Percentiles rank a stretch among this genome's conserved stretches.
Conservation (phyloP, 176 grass and related monocot species). For the Bromus sterilis region DNA sequence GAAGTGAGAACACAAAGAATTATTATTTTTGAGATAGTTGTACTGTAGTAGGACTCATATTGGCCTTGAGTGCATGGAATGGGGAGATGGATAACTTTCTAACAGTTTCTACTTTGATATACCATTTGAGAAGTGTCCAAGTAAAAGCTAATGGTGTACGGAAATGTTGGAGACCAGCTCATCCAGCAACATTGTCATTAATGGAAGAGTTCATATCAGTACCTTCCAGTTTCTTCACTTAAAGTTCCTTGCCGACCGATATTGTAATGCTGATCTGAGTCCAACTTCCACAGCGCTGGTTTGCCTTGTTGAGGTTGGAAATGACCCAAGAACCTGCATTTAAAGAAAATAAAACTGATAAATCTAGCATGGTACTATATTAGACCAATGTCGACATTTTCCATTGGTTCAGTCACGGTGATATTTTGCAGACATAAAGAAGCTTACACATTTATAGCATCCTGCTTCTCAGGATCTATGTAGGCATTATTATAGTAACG, state of each 20-base stretch:
- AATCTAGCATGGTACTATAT: not conserved
- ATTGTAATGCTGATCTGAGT: conserved; percentile 92
- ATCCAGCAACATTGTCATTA: conserved; percentile 7
- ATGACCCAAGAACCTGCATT: conserved; percentile 77
- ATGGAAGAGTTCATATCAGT: not conserved
- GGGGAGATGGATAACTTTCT: not conserved
- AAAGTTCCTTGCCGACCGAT: conserved; percentile 66
- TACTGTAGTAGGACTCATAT: not conserved
- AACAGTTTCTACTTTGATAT: not conserved
- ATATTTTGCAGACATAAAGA: conserved; percentile 13
- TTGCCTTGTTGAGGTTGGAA: conserved; percentile 87
- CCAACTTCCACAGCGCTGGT: conserved; percentile 84
- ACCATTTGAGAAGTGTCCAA: not conserved
- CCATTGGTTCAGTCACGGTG: not conserved
- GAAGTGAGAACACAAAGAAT: not conserved
- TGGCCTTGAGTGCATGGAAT: not conserved
- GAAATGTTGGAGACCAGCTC: not conserved
- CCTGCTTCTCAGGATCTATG: conserved; percentile 91
- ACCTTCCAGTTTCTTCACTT: conserved; percentile 56
- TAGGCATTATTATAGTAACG: conserved; percentile 94
- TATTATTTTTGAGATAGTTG: not conserved
- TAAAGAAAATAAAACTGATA: not conserved
- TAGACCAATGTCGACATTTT: not conserved
- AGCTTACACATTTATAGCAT: conserved; percentile 97
- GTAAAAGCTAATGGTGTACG: conserved; percentile 1